Evolutionary conservation across 2,329 filamentous ascomycete species (phyloP).

Genomic region (Colletotrichum coccodes): DNA sequence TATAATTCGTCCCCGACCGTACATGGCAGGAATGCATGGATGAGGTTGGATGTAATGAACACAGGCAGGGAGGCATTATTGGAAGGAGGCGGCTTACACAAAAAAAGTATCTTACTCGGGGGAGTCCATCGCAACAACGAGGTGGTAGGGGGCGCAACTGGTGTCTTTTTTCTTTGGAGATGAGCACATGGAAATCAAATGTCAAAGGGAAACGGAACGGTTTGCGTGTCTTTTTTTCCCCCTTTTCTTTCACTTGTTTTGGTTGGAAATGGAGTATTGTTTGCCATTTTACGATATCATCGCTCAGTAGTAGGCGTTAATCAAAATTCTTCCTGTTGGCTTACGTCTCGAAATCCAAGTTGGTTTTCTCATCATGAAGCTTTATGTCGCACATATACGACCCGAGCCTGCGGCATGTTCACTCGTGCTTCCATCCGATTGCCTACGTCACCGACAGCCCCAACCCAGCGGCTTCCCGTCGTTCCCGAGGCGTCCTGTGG

Average conservation of each 20-base stretch:
- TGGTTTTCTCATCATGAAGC: too few relatives aligned
- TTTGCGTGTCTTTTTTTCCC: neutral
- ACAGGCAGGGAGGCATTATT: neutral
- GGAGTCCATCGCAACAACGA: neutral
- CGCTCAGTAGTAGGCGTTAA: neutral
- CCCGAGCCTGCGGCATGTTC: too few relatives aligned
- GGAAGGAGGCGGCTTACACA: slow-evolving; percentile 17
- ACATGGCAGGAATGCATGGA: neutral
- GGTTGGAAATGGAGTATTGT: neutral
- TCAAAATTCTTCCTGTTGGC: neutral
- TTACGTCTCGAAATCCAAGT: neutral
- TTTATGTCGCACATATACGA: too few relatives aligned
- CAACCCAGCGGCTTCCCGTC: neutral
- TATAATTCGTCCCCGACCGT: neutral
- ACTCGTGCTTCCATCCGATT: neutral
- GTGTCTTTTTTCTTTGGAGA: neutral
- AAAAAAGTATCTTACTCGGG: neutral
- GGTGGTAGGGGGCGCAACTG: slow-evolving; percentile 6
- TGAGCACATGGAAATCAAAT: neutral
- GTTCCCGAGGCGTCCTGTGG: neutral
- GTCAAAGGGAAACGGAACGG: neutral
- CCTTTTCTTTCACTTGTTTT: neutral
- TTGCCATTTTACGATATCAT: neutral
- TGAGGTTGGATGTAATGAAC: slow-evolving; percentile 8
- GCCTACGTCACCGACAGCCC: slow-evolving; percentile 3